Evolutionary conservation across 2,329 filamentous ascomycete genomes (phyloP), one percentile per base, ranked within the genome.

Genomic region (Talaromyces sp.): DNA sequence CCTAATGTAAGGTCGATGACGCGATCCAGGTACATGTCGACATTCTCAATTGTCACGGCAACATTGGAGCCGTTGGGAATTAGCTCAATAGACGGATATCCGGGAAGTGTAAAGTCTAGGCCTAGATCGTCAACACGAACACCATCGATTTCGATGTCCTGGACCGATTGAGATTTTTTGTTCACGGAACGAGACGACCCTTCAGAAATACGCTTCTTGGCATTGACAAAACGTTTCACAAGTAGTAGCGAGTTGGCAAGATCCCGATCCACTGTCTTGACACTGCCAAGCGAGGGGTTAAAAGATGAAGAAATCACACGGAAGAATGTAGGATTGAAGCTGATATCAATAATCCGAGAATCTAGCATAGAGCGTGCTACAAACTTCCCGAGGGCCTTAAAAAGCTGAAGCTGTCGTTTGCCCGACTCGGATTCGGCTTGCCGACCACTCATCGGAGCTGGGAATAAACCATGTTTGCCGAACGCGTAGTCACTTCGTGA

Each of bases 331-430:
- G 94, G 90, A 71, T 97, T 99, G 77, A 99, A 94, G 59, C 93
- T 94, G 65, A 99, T 87, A 69, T 99, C 94, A 66, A 99, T 97
- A 72, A 99, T 97, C 58, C 94, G 86, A 0, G 93, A 97, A 73
- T 99, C 94, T 57, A 99, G 88, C 94, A 99, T 97, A 0, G 94
- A 97, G 56, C 94, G 87, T 31, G 95, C 94, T 54, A 97, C 92
- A 73, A 99, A 99, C 71, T 97, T 97, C 67, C 94, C 94, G 24
- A 99, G 87, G 70, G 93, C 89, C 74, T 89, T 95, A 80, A 96
- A 99, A 19, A 96, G 79, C 67, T 94, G 88, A 35, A 97, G 79
- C 46, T 96, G 88, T 66, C 91, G 90, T 76, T 93, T 90, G n/a
- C 92, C 92, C 61, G 90, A 88, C 53, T 94, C 88, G 9, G 85